Conservation (phyloP, 2,329 filamentous ascomycete species). For the Catunica adiposa region DNA sequence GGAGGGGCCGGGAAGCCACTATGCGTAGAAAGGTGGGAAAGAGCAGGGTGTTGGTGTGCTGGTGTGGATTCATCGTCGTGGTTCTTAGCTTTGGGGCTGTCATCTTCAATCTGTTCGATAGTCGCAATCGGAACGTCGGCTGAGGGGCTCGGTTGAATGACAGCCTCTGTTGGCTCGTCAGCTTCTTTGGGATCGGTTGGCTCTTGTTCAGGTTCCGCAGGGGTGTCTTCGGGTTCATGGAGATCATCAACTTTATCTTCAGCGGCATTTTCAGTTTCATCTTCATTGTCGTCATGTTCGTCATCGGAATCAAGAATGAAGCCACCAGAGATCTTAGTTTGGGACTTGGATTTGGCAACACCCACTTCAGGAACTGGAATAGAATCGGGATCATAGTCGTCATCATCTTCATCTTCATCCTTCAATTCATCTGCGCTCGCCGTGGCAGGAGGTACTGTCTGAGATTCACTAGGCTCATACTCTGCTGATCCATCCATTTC, state of each 20-base stretch:
- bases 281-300: conserved; percentile 1
- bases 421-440: conserved; percentile 11
- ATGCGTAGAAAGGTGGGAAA: neutral
- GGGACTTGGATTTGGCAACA: conserved; percentile 18
- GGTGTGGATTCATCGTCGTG: neutral
- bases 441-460: conserved; percentile 12
- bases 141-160: neutral
- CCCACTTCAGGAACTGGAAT: conserved; percentile 28
- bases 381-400: conserved; percentile 43
- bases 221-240: conserved; percentile 5
- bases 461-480: conserved; percentile 14
- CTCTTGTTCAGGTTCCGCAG: neutral
- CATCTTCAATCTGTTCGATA: neutral
- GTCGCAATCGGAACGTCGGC: conserved; percentile 1
- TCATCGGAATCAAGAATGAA: conserved; percentile 40
- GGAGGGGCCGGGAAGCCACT: neutral
- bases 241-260: conserved; percentile 17
- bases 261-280: neutral
- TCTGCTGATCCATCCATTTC: conserved; percentile 14
- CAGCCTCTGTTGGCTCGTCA: neutral
- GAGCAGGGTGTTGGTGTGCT: conserved; percentile 2
- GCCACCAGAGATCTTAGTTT: conserved; percentile 43
- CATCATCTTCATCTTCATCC: conserved; percentile 29
- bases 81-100: neutral
- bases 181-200: neutral